Evolutionary conservation across 306 rosid genomes (phyloP), one percentile per base, ranked within the genome.

Genomic region (Aeschynomene evenia): DNA sequence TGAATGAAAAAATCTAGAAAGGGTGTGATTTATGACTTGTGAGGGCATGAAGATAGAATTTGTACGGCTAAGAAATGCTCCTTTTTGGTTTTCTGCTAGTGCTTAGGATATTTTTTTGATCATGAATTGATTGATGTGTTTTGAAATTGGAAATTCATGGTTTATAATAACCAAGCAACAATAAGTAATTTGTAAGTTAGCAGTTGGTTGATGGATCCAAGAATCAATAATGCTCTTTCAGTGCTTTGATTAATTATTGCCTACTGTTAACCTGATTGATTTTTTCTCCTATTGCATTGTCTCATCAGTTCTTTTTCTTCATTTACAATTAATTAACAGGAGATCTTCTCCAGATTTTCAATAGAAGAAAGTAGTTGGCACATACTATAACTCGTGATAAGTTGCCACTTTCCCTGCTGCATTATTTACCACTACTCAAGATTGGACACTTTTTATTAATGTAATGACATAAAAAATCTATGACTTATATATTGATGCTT

Each of bases 1-100:
- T 79, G 10, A 75, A 16, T 9, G 19, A 71, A 83, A n/a, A 75
- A 75, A 79, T 67, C 68, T 72, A 8, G 1, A 33, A 53, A 65
- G 40, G 2, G 15, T 39, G 14, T 20, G 19, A 28, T 11, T 71
- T 76, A 43, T 40, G 19, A 28, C 8, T 71, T 76, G 34, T 40
- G 56, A 12, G 18, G 4, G 33, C 66, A 7, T 8, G 51, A 31
- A 72, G 82, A 83, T 80, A 79, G 78, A 73, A 72, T 75, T 76
- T 76, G 69, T 76, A 14, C 11, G 84, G 87, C 4, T 64, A 24
- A 16, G 9, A 49, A 36, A 4, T 46, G 54, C 3, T 6, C 10
- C 13, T n/a, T 26, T 43, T 1, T 43, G 49, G 63, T 0, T 43
- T 13, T 43, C 49, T 43, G 49, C 46, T 40, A 4, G 2, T 34